Evolutionary conservation across 495 filamentous ascomycete species (phyloP).

Genomic region (Penicillium salamii): DNA sequence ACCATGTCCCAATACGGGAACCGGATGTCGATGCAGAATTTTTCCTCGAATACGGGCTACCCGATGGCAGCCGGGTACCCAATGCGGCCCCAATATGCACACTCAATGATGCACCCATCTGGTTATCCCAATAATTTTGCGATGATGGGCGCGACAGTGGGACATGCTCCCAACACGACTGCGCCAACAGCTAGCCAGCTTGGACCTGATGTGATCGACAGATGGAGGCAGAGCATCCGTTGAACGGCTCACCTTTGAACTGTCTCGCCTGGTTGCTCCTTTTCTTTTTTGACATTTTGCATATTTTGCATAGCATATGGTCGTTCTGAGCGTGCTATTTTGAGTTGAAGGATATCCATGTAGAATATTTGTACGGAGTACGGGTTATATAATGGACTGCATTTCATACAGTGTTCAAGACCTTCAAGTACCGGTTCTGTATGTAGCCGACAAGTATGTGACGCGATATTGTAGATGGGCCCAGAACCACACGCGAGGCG

Average conservation of each 20-base stretch:
- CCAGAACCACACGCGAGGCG: neutral
- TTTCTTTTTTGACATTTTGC: constrained; percentile 8
- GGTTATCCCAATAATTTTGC: constrained; percentile 30
- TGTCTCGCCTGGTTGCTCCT: constrained; percentile 1
- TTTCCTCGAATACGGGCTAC: constrained; percentile 24
- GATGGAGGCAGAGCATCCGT: constrained; percentile 80
- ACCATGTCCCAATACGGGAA: constrained; percentile 17
- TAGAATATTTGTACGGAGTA: constrained; percentile 25
- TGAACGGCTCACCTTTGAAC: constrained; percentile 20
- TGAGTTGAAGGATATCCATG: constrained; percentile 19
- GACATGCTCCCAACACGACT: constrained; percentile 32
- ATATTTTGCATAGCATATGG: constrained; percentile 21
- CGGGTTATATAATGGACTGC: constrained; percentile 5
- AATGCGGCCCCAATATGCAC: constrained; percentile 23
- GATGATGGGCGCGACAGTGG: constrained; percentile 34
- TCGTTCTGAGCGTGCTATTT: constrained; percentile 14
- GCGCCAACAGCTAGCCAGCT: constrained; percentile 44
- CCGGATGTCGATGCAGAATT: constrained; percentile 34
- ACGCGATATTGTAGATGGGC: constrained; percentile 1
- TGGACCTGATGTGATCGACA: constrained; percentile 79
- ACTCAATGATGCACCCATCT: constrained; percentile 26
- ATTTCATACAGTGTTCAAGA: neutral
- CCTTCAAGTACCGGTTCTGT: neutral
- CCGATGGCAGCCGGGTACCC: constrained; percentile 16
- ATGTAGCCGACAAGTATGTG: constrained; percentile 4